Conservation (phyloP, 2,329 filamentous ascomycete species). For the Calonectria ilicicola region DNA sequence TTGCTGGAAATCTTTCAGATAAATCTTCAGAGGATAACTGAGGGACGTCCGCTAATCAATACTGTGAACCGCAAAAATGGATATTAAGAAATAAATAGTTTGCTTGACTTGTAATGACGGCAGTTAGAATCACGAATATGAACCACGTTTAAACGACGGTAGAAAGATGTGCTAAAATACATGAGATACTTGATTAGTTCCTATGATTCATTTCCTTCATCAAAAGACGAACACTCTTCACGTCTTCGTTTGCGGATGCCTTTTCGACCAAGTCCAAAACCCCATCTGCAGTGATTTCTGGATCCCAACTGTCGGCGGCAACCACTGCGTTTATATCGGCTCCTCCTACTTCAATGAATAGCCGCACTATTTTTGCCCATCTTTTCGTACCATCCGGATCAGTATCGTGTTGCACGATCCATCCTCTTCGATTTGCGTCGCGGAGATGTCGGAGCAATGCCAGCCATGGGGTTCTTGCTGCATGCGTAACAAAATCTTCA, state of each 20-base stretch:
- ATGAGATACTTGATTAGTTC: neutral
- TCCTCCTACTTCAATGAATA: conserved; percentile 41
- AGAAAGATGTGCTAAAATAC: too few relatives aligned
- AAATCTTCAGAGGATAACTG: conserved; percentile 54
- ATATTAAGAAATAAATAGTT: conserved; percentile 33
- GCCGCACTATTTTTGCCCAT: conserved; percentile 44
- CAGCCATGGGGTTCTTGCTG: conserved; percentile 45
- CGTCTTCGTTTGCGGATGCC: conserved; percentile 38
- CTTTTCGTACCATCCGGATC: conserved; percentile 41
- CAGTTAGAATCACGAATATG: neutral
- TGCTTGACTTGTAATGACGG: neutral
- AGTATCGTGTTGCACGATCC: conserved; percentile 46
- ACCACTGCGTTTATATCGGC: conserved; percentile 44
- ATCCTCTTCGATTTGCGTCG: conserved; percentile 44
- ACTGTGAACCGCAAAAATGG: conserved; percentile 51
- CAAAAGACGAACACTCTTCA: conserved; percentile 25
- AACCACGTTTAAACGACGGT: neutral
- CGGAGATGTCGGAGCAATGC: conserved; percentile 45
- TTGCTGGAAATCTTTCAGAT: conserved; percentile 56
- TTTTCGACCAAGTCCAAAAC: conserved; percentile 45
- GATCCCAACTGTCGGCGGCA: conserved; percentile 45
- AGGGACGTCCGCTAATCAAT: conserved; percentile 55
- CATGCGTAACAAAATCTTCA: conserved; percentile 36
- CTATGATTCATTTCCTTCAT: conserved; percentile 11
- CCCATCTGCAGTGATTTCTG: conserved; percentile 41